phyloP scores from a whole-genome alignment of 345 rosid species.

The Ceriops decandra region DNA sequence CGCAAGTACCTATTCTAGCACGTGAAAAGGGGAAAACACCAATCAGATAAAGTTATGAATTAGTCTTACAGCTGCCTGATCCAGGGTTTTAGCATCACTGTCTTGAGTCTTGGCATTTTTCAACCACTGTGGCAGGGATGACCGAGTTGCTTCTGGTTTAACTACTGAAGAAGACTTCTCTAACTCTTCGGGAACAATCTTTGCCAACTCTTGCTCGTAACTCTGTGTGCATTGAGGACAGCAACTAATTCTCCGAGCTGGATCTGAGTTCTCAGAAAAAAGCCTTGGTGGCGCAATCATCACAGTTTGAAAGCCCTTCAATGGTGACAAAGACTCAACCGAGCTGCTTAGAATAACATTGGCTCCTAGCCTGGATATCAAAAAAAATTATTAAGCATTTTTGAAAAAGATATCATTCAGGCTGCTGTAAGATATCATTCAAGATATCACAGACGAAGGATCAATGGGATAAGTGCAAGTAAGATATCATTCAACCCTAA shows the following conservation, averaged over 20 bases:
- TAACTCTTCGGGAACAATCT: conserved; percentile 28
- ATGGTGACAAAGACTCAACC: conserved; percentile 52
- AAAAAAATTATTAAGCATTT: neutral
- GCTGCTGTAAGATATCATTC: neutral
- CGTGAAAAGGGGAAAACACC: neutral
- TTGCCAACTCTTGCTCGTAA: conserved; percentile 61
- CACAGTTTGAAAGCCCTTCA: conserved; percentile 45
- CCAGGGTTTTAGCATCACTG: conserved; percentile 30
- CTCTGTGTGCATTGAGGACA: conserved; percentile 64
- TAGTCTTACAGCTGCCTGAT: conserved; percentile 38
- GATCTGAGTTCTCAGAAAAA: conserved; percentile 45
- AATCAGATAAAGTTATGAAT: neutral
- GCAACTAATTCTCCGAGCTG: conserved; percentile 41
- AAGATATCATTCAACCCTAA: neutral
- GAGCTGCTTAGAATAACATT: conserved; percentile 55
- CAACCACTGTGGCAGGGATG: conserved; percentile 69
- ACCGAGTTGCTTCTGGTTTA: conserved; percentile 42
- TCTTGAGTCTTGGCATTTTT: conserved; percentile 56
- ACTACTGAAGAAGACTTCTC: conserved; percentile 43
- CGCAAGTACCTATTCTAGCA: neutral
- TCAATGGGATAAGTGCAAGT: neutral
- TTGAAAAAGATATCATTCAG: neutral
- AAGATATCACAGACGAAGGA: neutral
- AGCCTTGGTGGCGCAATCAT: conserved; percentile 29
- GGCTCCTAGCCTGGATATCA: conserved; percentile 45